phyloP scores from a whole-genome alignment of 2,329 filamentous ascomycete species.

The Colletotrichum endophyticum region DNA sequence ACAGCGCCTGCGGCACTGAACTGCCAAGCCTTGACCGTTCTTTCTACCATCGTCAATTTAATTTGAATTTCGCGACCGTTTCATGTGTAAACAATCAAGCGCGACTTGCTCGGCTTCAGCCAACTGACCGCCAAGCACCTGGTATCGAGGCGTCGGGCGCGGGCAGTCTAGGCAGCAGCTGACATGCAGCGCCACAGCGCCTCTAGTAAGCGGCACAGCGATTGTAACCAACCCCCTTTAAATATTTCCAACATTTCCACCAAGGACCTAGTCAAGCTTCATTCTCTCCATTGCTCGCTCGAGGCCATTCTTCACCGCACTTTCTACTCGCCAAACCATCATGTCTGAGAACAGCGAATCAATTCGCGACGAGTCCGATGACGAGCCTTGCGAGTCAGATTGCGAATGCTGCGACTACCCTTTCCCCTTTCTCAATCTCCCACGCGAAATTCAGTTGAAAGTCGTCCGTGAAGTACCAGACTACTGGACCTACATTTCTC shows the following conservation, averaged over 20 bases:
- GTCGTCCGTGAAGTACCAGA: not conserved
- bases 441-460: not conserved
- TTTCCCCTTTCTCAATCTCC: not conserved
- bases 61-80: not conserved
- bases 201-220: not conserved
- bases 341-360: not conserved
- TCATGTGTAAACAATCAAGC: not conserved
- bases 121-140: not conserved
- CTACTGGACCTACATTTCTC: not conserved
- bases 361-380: not conserved
- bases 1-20: not conserved
- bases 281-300: not conserved
- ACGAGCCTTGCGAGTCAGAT: not conserved
- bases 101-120: not conserved
- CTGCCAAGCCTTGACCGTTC: not conserved
- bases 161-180: not conserved
- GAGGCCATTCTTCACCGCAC: not conserved
- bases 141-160: fast-evolving
- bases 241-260: not conserved
- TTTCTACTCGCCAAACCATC: not conserved
- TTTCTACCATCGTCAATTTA: not conserved
- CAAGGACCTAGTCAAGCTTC: not conserved
- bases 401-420: not conserved
- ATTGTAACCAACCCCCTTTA: not conserved
- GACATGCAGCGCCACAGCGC: not conserved